Percentiles rank a stretch among this genome's conserved stretches.
Evolutionary conservation across 2,329 filamentous ascomycete species (phyloP).

Genomic region (Exophiala oligosperma): DNA sequence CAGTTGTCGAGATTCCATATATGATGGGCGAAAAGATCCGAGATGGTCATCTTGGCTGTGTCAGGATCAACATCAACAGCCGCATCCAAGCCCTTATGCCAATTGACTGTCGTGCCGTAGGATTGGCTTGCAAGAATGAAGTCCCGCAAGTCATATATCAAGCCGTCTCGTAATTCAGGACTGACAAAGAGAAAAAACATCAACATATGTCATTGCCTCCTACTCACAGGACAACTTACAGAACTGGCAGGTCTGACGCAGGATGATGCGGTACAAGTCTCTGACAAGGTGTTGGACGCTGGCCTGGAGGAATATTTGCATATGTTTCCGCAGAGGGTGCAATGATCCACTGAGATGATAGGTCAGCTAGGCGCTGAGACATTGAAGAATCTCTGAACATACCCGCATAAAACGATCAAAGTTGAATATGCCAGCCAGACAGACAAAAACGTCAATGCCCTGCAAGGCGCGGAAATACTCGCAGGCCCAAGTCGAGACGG

Average conservation of each 20-base stretch:
- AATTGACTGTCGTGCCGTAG: not conserved
- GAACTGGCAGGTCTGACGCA: not conserved
- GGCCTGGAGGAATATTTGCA: not conserved
- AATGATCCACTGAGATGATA: not conserved
- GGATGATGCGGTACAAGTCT: conserved; percentile 1
- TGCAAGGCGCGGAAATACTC: not conserved
- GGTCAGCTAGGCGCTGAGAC: too few relatives aligned
- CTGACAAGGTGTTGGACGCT: not conserved
- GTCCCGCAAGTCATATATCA: conserved; percentile 1
- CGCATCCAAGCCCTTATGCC: not conserved
- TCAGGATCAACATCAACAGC: not conserved
- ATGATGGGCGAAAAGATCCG: not conserved
- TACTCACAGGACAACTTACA: not conserved
- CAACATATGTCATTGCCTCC: not conserved
- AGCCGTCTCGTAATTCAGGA: not conserved
- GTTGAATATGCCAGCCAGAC: not conserved
- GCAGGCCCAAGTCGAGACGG: not conserved
- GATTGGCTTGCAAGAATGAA: conserved; percentile 1
- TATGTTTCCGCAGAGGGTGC: not conserved
- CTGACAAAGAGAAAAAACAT: not conserved
- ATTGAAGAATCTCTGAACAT: not conserved
- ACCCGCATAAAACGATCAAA: conserved; percentile 1
- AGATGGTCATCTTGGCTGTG: not conserved
- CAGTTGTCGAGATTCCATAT: not conserved
- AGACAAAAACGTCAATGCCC: not conserved